phyloP scores from a whole-genome alignment of 331 rosid species.

The Pyrus hybrid region DNA sequence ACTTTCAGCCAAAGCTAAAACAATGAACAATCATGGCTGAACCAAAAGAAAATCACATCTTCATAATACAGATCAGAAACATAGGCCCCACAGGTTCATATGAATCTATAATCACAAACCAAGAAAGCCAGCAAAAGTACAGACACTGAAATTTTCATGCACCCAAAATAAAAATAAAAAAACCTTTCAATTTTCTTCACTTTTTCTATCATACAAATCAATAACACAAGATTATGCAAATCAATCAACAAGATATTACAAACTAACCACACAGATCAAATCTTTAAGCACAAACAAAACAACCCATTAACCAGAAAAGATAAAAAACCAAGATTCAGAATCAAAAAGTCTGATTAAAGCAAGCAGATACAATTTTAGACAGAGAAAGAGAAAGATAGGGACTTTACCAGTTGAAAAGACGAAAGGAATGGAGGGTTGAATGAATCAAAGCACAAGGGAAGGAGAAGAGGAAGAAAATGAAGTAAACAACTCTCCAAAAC shows the following conservation, averaged over 20 bases:
- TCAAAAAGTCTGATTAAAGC: not conserved
- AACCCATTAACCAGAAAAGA: not conserved
- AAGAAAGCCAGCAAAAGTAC: not conserved
- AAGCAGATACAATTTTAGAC: not conserved
- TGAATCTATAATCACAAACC: not conserved
- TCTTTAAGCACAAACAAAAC: slow-evolving; percentile 3
- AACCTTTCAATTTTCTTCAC: not conserved
- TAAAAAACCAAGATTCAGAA: not conserved
- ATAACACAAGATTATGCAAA: not conserved
- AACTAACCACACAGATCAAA: not conserved
- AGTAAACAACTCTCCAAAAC: not conserved
- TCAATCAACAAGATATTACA: not conserved
- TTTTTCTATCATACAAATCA: not conserved
- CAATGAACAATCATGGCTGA: not conserved
- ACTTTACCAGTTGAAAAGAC: slow-evolving; percentile 17
- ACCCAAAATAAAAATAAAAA: not conserved
- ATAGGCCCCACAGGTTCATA: not conserved
- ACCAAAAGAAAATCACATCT: not conserved
- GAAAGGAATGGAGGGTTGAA: not conserved
- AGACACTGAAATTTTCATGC: not conserved
- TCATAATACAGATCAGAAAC: slow-evolving; percentile 13
- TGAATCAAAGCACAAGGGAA: not conserved
- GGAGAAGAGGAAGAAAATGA: not conserved
- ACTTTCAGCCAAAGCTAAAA: not conserved
- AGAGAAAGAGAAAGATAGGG: not conserved